Conservation (phyloP, 805 yeast species). For the Ogataea wickerhamii region DNA sequence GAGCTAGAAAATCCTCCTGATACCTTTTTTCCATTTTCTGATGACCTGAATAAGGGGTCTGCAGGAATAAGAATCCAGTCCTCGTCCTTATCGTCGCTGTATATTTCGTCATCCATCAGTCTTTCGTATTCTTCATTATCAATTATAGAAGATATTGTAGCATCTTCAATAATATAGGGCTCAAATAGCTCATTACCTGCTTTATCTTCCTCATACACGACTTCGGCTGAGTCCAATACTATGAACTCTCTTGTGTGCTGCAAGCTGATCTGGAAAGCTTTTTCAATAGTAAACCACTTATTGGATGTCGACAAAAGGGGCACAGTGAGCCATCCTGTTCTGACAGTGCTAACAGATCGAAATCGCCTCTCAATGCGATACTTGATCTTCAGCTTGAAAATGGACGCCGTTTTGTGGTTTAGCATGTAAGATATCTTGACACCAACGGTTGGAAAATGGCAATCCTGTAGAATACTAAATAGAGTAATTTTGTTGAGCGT, state of each 20-base stretch:
- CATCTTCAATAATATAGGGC: constrained; percentile 21
- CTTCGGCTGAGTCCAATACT: constrained; percentile 18
- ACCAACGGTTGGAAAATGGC: constrained; percentile 25
- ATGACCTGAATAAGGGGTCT: constrained; percentile 11
- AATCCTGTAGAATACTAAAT: constrained; percentile 31
- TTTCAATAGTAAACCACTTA: constrained; percentile 26
- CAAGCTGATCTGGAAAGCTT: constrained; percentile 19
- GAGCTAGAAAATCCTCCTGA: not conserved
- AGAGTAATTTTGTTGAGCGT: constrained; percentile 17
- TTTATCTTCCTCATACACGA: constrained; percentile 19
- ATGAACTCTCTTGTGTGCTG: constrained; percentile 19
- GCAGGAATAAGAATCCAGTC: constrained; percentile 28
- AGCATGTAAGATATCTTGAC: constrained; percentile 23
- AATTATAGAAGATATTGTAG: constrained; percentile 21
- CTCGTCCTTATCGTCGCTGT: constrained; percentile 25
- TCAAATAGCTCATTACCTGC: constrained; percentile 11
- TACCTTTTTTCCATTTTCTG: constrained; percentile 9
- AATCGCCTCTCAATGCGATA: constrained; percentile 35
- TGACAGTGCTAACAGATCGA: constrained; percentile 25
- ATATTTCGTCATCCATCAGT: constrained; percentile 22
- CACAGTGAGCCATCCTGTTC: constrained; percentile 31
- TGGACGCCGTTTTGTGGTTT: constrained; percentile 20
- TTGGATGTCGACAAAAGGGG: constrained; percentile 28
- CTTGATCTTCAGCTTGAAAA: constrained; percentile 31
- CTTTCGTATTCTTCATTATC: constrained; percentile 29